A percentile compares a stretch with the other conserved stretches of the same genome.
These are phyloP conservation scores for Cladochytrium tenue DNA, from an alignment of 371 early-diverging fungal species.

Conservation along the genomic window DNA sequence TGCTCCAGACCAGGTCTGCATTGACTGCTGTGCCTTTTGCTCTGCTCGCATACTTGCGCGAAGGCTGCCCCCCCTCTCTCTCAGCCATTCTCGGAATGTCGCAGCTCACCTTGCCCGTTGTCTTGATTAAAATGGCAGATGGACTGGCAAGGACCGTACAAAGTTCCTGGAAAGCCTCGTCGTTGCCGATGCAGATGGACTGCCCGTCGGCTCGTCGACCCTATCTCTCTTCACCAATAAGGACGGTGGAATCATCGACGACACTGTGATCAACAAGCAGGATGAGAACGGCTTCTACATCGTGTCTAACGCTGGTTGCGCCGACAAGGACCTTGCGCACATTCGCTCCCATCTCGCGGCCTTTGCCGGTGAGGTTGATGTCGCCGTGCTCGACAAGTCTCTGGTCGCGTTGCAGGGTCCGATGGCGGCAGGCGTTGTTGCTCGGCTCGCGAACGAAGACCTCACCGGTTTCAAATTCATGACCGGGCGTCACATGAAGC, in stretches of 20 bases:
- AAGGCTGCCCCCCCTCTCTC: too few species aligned
- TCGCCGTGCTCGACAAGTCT: constrained; percentile 79
- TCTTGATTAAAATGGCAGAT: too few species aligned
- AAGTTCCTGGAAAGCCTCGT: constrained; percentile 86
- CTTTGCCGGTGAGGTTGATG: constrained; percentile 88
- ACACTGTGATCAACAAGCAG: constrained; percentile 91
- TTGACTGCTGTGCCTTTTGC: too few species aligned
- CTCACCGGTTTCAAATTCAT: constrained; percentile 83
- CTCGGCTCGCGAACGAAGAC: constrained; percentile 35
- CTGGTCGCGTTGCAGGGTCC: constrained; percentile 90
- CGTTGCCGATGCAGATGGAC: constrained; percentile 81
- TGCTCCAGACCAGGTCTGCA: constrained; percentile 93
- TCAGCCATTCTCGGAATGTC: too few species aligned
- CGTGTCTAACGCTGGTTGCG: constrained; percentile 97
- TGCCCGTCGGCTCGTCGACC: constrained; percentile 79
- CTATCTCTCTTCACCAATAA: constrained; percentile 93
- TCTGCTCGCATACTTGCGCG: too few species aligned
- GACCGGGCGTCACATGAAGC: constrained; percentile 72
- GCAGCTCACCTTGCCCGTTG: too few species aligned
- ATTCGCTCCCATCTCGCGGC: constrained; percentile 72
- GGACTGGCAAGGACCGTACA: constrained; percentile 84
- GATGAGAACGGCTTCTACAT: constrained; percentile 73
- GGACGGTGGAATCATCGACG: constrained; percentile 96
- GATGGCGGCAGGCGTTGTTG: constrained; percentile 20
- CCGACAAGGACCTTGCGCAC: constrained; percentile 92